Percentiles rank a stretch among this genome's conserved stretches.
These are phyloP conservation scores for Leishmania turanica DNA, from an alignment of 208 protist species.

Conservation along the genomic window DNA sequence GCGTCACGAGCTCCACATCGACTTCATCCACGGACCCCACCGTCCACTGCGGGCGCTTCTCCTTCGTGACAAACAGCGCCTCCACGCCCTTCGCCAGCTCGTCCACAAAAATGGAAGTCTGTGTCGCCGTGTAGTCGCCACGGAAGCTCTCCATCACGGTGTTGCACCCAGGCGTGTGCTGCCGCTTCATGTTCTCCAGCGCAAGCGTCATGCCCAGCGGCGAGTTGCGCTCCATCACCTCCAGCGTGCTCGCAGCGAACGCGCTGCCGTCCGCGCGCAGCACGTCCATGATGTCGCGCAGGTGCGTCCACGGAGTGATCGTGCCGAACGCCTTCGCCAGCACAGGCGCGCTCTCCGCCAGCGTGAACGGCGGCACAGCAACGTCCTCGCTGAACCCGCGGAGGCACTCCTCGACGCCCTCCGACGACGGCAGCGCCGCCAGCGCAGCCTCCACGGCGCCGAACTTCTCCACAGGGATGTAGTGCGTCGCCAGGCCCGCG, in stretches of 20 bases:
- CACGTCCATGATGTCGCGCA: conserved; percentile 45
- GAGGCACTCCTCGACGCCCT: conserved; percentile 39
- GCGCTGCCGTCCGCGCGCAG: conserved; percentile 40
- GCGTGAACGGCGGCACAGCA: conserved; percentile 47
- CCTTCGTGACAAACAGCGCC: conserved; percentile 48
- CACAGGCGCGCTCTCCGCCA: conserved; percentile 32
- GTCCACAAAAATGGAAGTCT: background rate
- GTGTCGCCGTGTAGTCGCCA: conserved; percentile 40
- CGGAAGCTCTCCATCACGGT: conserved; percentile 18
- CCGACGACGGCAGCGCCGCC: conserved; percentile 17
- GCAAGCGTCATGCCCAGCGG: conserved; percentile 57
- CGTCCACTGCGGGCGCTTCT: conserved; percentile 44
- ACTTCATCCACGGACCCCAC: conserved; percentile 40
- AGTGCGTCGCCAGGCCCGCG: conserved; percentile 80
- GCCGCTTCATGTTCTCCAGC: conserved; percentile 46
- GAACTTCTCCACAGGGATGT: conserved; percentile 39
- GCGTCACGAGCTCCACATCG: conserved; percentile 12
- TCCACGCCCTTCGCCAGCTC: conserved; percentile 58
- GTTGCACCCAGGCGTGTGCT: conserved; percentile 7
- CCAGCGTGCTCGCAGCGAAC: conserved; percentile 43
- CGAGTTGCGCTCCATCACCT: conserved; percentile 44
- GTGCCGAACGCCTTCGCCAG: conserved; percentile 43
- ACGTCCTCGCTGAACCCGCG: conserved; percentile 27
- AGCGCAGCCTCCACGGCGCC: conserved; percentile 39
- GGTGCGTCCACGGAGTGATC: conserved; percentile 32